A percentile compares a stretch with the other conserved stretches of the same genome.
Conservation (phyloP, 2,329 filamentous ascomycete species). For the Aspergillus glaucus region DNA sequence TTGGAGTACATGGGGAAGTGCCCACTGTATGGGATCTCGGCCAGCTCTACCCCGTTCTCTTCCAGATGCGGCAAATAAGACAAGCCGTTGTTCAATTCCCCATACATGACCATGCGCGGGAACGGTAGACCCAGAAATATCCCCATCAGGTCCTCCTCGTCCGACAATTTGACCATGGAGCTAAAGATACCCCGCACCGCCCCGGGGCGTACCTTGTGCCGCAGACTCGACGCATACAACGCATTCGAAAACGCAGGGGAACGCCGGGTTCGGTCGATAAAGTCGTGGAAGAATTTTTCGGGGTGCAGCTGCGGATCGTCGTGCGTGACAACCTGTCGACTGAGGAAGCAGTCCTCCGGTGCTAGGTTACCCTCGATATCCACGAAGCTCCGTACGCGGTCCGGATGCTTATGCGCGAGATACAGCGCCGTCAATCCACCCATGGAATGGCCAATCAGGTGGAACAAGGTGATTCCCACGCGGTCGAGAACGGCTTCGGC, state of each 20-base stretch:
- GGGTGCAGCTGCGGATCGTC: slow-evolving; percentile 2
- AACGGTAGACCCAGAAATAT: slow-evolving; percentile 12
- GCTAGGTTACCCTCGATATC: slow-evolving; percentile 21
- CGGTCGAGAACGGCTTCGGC: slow-evolving; percentile 13
- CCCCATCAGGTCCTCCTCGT: slow-evolving; percentile 13
- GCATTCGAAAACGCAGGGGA: slow-evolving; percentile 8
- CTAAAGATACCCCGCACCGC: slow-evolving; percentile 17
- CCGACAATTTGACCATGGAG: slow-evolving; percentile 18
- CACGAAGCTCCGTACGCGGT: slow-evolving; percentile 16
- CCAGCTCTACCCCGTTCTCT: slow-evolving; percentile 15
- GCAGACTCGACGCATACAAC: slow-evolving; percentile 16
- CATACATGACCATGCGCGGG: slow-evolving; percentile 19
- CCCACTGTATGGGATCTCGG: slow-evolving; percentile 14
- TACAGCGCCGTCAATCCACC: slow-evolving; percentile 17
- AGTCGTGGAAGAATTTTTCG: slow-evolving; percentile 13
- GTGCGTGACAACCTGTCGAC: slow-evolving; percentile 17
- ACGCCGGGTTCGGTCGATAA: slow-evolving; percentile 12
- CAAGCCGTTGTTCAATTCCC: slow-evolving; percentile 12
- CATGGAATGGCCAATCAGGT: slow-evolving; percentile 23
- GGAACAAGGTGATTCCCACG: slow-evolving; percentile 14
- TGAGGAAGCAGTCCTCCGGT: slow-evolving; percentile 21
- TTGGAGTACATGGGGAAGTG: slow-evolving; percentile 25
- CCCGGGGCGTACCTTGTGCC: slow-evolving; percentile 9
- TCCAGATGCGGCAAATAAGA: slow-evolving; percentile 14
- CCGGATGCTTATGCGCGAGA: slow-evolving; percentile 10